Base-by-base conservation (phyloP, 345 rosid species). In the Pugionium dolabratum region DNA sequence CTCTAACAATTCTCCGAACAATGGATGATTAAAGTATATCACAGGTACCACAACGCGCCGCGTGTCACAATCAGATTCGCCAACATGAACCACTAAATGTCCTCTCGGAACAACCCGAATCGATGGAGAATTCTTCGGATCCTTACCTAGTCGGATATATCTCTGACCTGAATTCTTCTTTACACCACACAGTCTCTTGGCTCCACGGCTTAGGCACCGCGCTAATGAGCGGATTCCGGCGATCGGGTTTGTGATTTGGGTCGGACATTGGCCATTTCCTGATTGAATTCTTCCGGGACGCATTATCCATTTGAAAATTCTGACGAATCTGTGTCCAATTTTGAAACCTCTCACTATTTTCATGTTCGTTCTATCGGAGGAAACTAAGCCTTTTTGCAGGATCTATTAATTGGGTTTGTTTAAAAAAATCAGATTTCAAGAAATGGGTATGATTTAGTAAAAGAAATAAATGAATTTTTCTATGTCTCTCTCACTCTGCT, bases 21-120 rank as follows among this genome's bases (percentile, higher is more conserved):
- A 69, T 5, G 97, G 98, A 59, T 93, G 96, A 60, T 90, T 90
- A 67, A 93, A 82, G 66, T 86, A 88, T 1, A 90, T 79, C 45
- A 88, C 90, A 7, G 98, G 97, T 68, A 93, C 86, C 53, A 81
- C 57, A 6, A 80, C 83, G 2, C 90, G 80, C 66, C 76, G 59
- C 52, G 78, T 72, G 37, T 80, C 83, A 5, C 64, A 79, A 2
- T 61, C 84, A 0, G 86, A 66, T 56, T 80, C 83, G n/a, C 85
- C 95, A 5, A 89, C 85, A 79, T 87, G 87, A 5, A 93, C 87
- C 1, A 85, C 94, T 70, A 87, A 72, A 71, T 87, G 90, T 3
- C 97, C 96, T 41, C 75, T 85, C 6, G 98, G 98, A 4, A 79
- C 83, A 64, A 59, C 78, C 65, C 37, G 18, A 18, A 18, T 18